Evolutionary conservation across 139 green algal genomes (phyloP), one percentile per base, ranked within the genome.

Genomic region (Haematococcus lacustris): DNA sequence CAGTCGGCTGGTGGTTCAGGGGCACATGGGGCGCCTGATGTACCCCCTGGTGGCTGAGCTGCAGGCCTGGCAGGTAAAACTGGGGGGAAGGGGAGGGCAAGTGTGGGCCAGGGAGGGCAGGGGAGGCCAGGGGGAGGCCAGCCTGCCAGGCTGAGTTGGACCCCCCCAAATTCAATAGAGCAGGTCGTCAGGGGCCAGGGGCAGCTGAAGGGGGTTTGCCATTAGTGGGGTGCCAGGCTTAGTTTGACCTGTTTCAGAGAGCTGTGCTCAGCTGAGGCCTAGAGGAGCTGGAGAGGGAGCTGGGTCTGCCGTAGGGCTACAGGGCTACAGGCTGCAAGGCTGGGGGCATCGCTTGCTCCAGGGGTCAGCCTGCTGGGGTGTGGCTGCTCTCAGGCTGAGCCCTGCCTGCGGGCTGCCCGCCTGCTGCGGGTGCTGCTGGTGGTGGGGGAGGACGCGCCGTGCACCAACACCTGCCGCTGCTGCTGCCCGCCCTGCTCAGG

Each of bases 1-100:
- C 38, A 68, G 72, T 2, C 74, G 81, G 25, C 63, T 81, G 21
- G 32, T 90, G 63, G 79, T 85, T 21, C 76, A 80, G n/a, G 62
- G 38, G 39, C 86, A 87, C 63, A 74, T 86, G 3, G 39, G 79
- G 25, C 73, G 77, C 33, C 51, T 76, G 28, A 34, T 82, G 37
- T 17, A 51, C 1, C 73, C 82, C 3, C 75, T 90, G 50, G 37
- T 53, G 32, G 69, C 72, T 23, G 85, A 90, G 70, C 66, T 66
- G 1, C 51, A 66, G 32, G 34, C 59, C 33, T 89, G 83, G 83
- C 74, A 85, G 53, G 53, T n/a, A n/a, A n/a, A n/a, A n/a, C n/a
- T n/a, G n/a, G n/a, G n/a, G n/a, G n/a, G n/a, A n/a, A n/a, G n/a
- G n/a, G n/a, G n/a, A n/a, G n/a, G n/a, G n/a, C n/a, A n/a, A n/a